These are phyloP conservation scores for Euphrasia confusa DNA, from an alignment of 257 asterid species.

Conservation along the genomic window DNA sequence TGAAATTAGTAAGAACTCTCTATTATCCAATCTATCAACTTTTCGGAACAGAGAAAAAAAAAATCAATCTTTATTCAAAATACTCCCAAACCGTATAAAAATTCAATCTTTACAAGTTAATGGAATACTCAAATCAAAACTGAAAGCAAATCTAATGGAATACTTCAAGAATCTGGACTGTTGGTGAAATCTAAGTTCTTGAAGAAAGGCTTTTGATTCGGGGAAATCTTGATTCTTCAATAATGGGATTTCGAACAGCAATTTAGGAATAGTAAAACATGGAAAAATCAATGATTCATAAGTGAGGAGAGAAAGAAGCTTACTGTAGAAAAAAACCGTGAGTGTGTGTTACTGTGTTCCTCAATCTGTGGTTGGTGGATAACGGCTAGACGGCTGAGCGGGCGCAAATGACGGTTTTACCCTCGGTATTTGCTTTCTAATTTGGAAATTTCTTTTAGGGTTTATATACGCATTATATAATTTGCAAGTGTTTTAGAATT, in stretches of 20 bases:
- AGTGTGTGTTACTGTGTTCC: conserved; percentile 8
- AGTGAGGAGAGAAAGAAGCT: not conserved
- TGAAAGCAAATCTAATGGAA: not conserved
- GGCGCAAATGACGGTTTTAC: conserved; percentile 10
- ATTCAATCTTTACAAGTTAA: not conserved
- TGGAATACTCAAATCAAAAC: not conserved
- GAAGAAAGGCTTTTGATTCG: not conserved
- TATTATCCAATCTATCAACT: not conserved
- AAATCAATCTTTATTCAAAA: not conserved
- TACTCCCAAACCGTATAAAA: not conserved
- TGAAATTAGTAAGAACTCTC: not conserved
- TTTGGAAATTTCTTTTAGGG: not conserved
- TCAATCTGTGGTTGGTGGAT: conserved; percentile 10
- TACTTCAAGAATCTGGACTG: not conserved
- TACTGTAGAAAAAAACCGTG: conserved; percentile 3
- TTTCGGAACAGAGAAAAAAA: not conserved
- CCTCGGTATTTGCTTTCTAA: conserved; percentile 10
- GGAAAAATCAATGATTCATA: not conserved
- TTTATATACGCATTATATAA: no score
- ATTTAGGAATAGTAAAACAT: not conserved
- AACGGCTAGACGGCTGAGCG: conserved; percentile 21
- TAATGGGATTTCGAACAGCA: not conserved
- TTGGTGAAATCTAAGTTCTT: not conserved
- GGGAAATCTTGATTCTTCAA: conserved; percentile 11
- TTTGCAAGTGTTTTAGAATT: no score